Evolutionary conservation across 2,329 filamentous ascomycete species (phyloP).

Genomic region (Alternaria gaisen): DNA sequence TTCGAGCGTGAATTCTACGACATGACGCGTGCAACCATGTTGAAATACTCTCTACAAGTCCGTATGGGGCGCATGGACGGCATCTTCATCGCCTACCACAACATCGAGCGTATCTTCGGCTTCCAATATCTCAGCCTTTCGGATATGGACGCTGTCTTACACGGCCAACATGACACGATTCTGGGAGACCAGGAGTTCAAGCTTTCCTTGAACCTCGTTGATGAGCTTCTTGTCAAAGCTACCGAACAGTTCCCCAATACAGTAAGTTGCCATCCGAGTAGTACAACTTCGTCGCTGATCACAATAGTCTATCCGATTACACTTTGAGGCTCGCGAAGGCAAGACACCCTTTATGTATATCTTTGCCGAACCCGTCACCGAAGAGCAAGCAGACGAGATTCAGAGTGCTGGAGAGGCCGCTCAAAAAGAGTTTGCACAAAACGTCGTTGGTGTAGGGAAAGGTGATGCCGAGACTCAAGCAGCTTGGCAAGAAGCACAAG

Average conservation of each 20-base stretch:
- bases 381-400: constrained; percentile 75
- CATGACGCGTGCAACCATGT: constrained; percentile 91
- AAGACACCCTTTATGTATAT: constrained; percentile 80
- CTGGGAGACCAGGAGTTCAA: constrained; percentile 88
- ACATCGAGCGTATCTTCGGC: constrained; percentile 92
- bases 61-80: constrained; percentile 99
- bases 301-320: constrained; percentile 72
- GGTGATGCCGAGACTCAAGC: constrained; percentile 41
- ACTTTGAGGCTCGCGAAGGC: constrained; percentile 77
- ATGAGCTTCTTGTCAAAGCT: constrained; percentile 79
- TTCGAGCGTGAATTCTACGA: constrained; percentile 97
- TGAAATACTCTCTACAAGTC: constrained; percentile 97
- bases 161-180: constrained; percentile 72
- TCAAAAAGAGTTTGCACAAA: constrained; percentile 73
- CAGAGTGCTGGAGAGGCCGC: constrained; percentile 72
- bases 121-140: constrained; percentile 90
- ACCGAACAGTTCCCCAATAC: constrained; percentile 77
- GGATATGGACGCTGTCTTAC: constrained; percentile 92
- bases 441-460: constrained; percentile 60
- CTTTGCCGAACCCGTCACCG: constrained; percentile 83
- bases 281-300: constrained; percentile 15
- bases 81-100: constrained; percentile 97
- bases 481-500: constrained; percentile 45
- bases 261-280: constrained; percentile 39
- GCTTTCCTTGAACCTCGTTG: constrained; percentile 79